Evolutionary conservation across 768 basidiomycete genomes (phyloP), one percentile per base, ranked within the genome.

Genomic region (Tubosaeta brunneosetosa): DNA sequence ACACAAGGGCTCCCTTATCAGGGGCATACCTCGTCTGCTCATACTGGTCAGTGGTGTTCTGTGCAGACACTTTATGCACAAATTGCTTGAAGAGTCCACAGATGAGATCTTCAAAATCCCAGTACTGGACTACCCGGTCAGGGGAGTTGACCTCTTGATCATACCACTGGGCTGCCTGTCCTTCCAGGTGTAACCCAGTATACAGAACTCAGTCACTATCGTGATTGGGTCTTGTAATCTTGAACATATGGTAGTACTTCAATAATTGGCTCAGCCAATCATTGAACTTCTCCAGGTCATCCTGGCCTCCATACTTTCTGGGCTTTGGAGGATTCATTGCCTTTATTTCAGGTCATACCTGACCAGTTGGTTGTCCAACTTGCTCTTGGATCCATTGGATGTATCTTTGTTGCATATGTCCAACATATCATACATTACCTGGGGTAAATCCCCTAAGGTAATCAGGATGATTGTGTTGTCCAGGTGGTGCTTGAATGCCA

Each of bases 21-120:
- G 22, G 22, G 22, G 22, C 29, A 31, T 36, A 74, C 70, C 13
- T 71, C 32, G 16, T 45, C 11, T 11, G 16, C 31, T 45, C 29
- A 6, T 4, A 25, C 22, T 42, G 41, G 19, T 42, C 9, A 10
- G 41, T 19, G 1, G 22, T 19, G 25, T 45, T 45, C 13, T 45
- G 16, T 1, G 11, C 22, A 22, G 22, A 22, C 22, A 22, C 22
- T 22, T 22, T 3, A 22, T 22, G 22, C 22, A 22, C 22, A 4
- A 8, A 45, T 16, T 10, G 10, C 8, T 33, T 31, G 44, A 45
- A 45, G 4, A 45, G 2, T 19, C 19, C n/a, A 13, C 44, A 45
- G 3, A 45, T 33, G 4, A 45, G 16, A 2, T 1, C 1, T 13
- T 45, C 31, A 45, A 45, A 45, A 2, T 6, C 3, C 44, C 44